Evolutionary conservation across 75 land plant species (phyloP), one percentile per base, ranked within the genome.

Genomic region (Pinus albicaulis): DNA sequence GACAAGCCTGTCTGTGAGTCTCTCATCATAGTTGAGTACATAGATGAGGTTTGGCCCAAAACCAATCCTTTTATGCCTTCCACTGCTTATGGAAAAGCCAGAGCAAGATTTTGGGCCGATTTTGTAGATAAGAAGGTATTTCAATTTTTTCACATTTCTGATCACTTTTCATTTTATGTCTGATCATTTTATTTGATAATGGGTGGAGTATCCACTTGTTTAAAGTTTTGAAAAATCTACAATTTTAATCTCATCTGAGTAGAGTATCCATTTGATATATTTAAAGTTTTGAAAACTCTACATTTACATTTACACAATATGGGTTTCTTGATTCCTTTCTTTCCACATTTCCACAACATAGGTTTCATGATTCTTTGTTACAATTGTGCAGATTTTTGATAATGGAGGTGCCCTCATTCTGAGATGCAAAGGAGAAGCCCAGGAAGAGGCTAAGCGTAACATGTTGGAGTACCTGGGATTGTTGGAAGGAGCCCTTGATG

Each of bases 21-120:
- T 2, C 66, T 77, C 59, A 74, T 85, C 62, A 87, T 85, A 14
- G 63, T 87, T 48, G 31, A 78, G 52, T 90, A 90, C 72, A 78
- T 90, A 6, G 90, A 90, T 4, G 87, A 87, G 83, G 58, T 74
- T 1, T 90, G 89, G 85, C 83, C 83, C 74, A 14, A 4, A 31
- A 13, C 25, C 48, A 52, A 31, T 23, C 72, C 76, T 6, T 41
- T 89, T 25, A 77, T 86, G 31, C 92, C 89, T 1, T 4, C 72
- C 12, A 55, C 63, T 31, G 57, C 87, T 10, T 77, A 87, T 55
- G 85, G 44, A 7, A 24, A 78, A 53, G 79, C 86, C 71, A 19
- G 57, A 59, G 86, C 84, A 23, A 59, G 86, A 17, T 89, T 89
- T 65, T 86, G 88, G 91, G 86, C 82, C 1, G 89, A 89, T 57